Percentiles rank a stretch among this genome's conserved stretches.
Evolutionary conservation across 495 filamentous ascomycete species (phyloP).

Genomic region (Aspergillus cavernicola): DNA sequence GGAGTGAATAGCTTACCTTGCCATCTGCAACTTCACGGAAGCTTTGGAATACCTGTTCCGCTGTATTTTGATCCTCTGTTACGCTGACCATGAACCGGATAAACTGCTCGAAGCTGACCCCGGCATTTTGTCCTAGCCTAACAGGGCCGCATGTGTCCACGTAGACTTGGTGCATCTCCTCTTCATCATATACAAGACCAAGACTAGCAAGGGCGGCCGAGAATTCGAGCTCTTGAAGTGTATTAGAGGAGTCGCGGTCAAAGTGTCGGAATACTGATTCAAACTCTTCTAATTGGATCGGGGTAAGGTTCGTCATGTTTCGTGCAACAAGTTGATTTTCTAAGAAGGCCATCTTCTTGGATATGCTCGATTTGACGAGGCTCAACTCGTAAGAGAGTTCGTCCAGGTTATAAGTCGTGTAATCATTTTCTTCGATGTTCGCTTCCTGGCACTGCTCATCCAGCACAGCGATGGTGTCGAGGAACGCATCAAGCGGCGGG

Average conservation of each 20-base stretch:
- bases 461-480: conserved; percentile 74
- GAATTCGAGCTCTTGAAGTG: conserved; percentile 91
- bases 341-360: conserved; percentile 92
- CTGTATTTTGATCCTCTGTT: conserved; percentile 97
- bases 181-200: conserved; percentile 89
- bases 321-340: conserved; percentile 97
- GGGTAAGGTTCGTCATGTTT: conserved; percentile 97
- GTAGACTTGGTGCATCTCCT: conserved; percentile 94
- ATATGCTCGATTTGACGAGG: conserved; percentile 82
- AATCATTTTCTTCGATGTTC: conserved; percentile 98
- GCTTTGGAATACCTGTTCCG: conserved; percentile 94
- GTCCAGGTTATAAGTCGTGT: conserved; percentile 95
- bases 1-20: conserved; percentile 54
- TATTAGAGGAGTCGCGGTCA: conserved; percentile 87
- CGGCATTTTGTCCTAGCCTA: conserved; percentile 39
- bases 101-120: conserved; percentile 96
- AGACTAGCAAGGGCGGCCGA: conserved; percentile 89
- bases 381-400: conserved; percentile 92
- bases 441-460: conserved; percentile 90
- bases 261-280: conserved; percentile 98
- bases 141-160: conserved; percentile 62
- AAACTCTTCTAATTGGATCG: conserved; percentile 97
- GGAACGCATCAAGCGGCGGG: conserved; percentile 80
- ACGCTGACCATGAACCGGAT: conserved; percentile 99
- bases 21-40: conserved; percentile 97